Base-by-base conservation (phyloP, 2,329 filamentous ascomycete genomes). In the Pseudomassariella vexata region DNA sequence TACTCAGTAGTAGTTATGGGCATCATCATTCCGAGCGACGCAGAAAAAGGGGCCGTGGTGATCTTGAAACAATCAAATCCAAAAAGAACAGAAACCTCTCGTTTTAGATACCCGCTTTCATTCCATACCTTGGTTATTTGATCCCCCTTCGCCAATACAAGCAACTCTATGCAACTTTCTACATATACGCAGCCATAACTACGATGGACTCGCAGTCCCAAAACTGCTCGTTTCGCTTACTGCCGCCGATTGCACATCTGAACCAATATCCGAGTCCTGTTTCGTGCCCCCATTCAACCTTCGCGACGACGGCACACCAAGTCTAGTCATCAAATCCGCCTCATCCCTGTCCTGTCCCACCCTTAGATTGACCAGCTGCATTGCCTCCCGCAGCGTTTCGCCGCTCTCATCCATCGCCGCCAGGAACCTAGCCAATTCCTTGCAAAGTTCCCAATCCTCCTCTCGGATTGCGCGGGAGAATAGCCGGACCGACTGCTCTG, bases 381-480 rank as follows among this genome's bases (percentile, higher is more conserved):
- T 69, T 3, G 83, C 84, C 46, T 82, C 76, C 33, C 76, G 68
- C 29, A 98, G 66, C 26, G 85, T 90, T 44, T 82, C 78, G 0
- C 92, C 92, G 10, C 79, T 84, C 44, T 86, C 81, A 52, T 98
- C 92, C 48, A 98, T 78, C 5, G 90, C 90, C 28, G 94, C 88
- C 35, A 98, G 63, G 59, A 98, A 98, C n/a, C 90, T 72, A 9
- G 92, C 89, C 18, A 98, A 70, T 56, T 98, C 92, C 48, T 88
- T 92, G 62, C 92, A 96, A 18, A 98, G 64, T 47, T 96, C 89
- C 88, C 89, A 98, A 51, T 96, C 90, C 29, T 80, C 79, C 55
- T 89, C 87, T 19, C 78, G 70, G 48, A 89, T 90, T 1, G 90
- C 92, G 29, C 85, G 70, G 19, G 77, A 78, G 36, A 98, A 72